Percentiles rank a stretch among this genome's conserved stretches.
Evolutionary conservation across 305 asterid genomes (phyloP).

Genomic region (Stenogyne calaminthoides): DNA sequence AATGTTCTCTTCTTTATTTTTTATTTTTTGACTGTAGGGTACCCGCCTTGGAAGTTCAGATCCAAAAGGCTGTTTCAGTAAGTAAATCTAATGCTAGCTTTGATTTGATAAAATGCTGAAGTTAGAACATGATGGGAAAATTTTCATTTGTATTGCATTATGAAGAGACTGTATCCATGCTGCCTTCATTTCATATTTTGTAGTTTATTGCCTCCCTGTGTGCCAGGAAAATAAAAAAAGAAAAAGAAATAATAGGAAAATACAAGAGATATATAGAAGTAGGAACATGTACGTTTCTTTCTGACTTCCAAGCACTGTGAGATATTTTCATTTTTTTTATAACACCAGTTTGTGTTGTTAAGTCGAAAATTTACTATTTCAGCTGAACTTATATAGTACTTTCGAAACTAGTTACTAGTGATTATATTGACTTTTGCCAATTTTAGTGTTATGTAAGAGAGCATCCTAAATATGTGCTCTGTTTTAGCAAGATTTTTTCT

Average conservation of each 20-base stretch:
- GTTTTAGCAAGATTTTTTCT: constrained; percentile 7
- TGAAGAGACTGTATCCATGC: background rate
- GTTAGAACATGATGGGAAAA: constrained; percentile 20
- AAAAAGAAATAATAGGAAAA: constrained; percentile 2
- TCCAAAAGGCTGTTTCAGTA: constrained; percentile 99
- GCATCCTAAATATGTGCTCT: constrained; percentile 1
- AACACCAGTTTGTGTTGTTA: constrained; percentile 4
- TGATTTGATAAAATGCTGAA: constrained; percentile 23
- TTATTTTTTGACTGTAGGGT: constrained; percentile 63
- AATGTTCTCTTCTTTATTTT: constrained; percentile 20
- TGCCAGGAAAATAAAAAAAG: background rate
- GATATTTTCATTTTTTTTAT: background rate
- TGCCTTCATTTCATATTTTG: constrained; percentile 11
- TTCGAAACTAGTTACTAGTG: background rate
- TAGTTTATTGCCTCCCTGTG: constrained; percentile 17
- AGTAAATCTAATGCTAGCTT: constrained; percentile 46
- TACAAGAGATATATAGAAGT: background rate
- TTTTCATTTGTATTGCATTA: constrained; percentile 20
- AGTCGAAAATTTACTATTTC: constrained; percentile 1
- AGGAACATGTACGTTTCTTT: constrained; percentile 1
- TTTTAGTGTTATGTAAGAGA: background rate
- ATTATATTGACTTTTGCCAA: constrained; percentile 21
- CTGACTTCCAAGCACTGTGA: background rate
- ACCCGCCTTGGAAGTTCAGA: constrained; percentile 99
- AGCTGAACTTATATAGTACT: background rate